Evolutionary conservation across 352 stramenopile species (phyloP), one percentile per base, ranked within the genome.

Genomic region (Globisporangium megalacanthum): DNA sequence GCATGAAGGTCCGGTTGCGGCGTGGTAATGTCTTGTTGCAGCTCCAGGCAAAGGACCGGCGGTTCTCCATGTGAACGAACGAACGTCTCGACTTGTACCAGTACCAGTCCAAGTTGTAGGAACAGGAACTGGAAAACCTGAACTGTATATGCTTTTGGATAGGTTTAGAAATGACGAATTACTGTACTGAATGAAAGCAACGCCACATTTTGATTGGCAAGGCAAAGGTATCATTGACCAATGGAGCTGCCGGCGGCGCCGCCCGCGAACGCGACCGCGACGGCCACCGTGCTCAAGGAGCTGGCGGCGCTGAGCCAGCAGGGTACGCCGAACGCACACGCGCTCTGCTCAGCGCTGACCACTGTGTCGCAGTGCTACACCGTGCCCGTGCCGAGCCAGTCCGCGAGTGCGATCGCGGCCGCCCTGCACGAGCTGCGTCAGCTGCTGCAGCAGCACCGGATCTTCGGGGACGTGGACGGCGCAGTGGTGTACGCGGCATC

Each of bases 311-410:
- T 68, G 11, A 55, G 44, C 11, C 50, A 33, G 17, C 29, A 56
- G 42, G 39, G 29, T 3, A 17, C 42, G 37, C 54, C 62, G 7
- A 70, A 79, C 37, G 70, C 72, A 1, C 49, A 74, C 37, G 65
- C 70, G 55, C 65, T 84, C 37, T 62, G 61, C 41, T 60, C 67
- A 10, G 63, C 74, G 45, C 70, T 84, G 39, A 56, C 69, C 22
- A 6, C 56, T 10, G 72, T 84, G 0, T 82, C 74, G 31, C 70
- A 76, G 50, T 76, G 62, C 37, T 77, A 84, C 62, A 60, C 62
- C 37, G 74, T 81, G 19, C 72, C 74, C 0, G 72, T 84, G 44
- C 70, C 72, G 10, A 79, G 69, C 35, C 63, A 66, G 42, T 64
- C 65, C 17, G 63, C 70, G 0, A 64, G 57, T 19, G 52, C 66